Percentiles rank a stretch among this genome's conserved stretches.
These are phyloP conservation scores for Xerocomellus amylosporus DNA, from an alignment of 768 basidiomycete species.

Conservation along the genomic window DNA sequence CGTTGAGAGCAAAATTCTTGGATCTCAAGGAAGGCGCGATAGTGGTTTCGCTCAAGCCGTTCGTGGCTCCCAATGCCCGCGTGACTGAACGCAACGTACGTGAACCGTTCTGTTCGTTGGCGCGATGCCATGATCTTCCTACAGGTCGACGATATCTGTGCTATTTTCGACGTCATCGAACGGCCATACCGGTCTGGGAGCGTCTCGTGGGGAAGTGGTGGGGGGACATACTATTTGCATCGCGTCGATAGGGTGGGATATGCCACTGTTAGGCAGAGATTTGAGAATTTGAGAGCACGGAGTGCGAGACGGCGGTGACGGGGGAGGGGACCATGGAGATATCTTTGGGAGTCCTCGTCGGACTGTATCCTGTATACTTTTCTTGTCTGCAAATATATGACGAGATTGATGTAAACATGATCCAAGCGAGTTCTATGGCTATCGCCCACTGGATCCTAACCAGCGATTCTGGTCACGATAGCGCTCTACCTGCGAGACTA, in stretches of 20 bases:
- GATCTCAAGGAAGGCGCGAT: slow-evolving; percentile 92
- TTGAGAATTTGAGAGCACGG: slow-evolving; percentile 47
- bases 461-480: too few species aligned
- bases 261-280: slow-evolving; percentile 52
- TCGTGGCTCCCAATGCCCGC: slow-evolving; percentile 71
- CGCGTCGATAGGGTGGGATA: slow-evolving; percentile 74
- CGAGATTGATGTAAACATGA: not conserved
- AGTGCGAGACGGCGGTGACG: slow-evolving; percentile 26
- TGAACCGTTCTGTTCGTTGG: not conserved
- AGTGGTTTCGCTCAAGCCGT: slow-evolving; percentile 86
- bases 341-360: slow-evolving; percentile 4
- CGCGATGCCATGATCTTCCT: not conserved
- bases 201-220: slow-evolving; percentile 77
- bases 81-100: slow-evolving; percentile 82
- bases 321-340: not conserved
- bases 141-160: slow-evolving; percentile 74
- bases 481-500: too few species aligned
- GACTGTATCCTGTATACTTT: not conserved
- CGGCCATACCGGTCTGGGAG: slow-evolving; percentile 65
- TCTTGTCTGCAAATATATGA: not conserved
- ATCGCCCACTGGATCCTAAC: too few species aligned
- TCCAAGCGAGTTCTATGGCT: too few species aligned
- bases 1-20: slow-evolving; percentile 82
- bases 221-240: slow-evolving; percentile 73
- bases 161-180: slow-evolving; percentile 78